Percentiles rank a stretch among this genome's conserved stretches.
Evolutionary conservation across 192 early-diverging fungal species (phyloP).

Genomic region (Coemansia reversa): DNA sequence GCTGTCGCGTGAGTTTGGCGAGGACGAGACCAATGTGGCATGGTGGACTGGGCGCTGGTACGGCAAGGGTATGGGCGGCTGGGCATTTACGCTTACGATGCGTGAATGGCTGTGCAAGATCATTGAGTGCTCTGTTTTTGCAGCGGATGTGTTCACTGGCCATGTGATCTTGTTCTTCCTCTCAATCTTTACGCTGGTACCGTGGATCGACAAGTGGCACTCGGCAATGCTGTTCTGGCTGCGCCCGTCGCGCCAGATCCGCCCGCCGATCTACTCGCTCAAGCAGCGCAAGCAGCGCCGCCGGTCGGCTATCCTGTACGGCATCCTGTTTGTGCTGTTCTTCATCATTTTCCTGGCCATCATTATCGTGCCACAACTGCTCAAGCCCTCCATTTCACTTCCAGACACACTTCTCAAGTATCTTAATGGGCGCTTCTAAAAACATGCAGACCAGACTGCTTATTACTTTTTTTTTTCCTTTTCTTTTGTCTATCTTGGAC

Average conservation of each 20-base stretch:
- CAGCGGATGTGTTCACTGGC: conserved; percentile 75
- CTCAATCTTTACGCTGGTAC: conserved; percentile 68
- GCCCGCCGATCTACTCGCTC: conserved; percentile 69
- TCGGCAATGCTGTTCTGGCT: conserved; percentile 83
- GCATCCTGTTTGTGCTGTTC: conserved; percentile 64
- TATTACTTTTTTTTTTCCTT: not conserved
- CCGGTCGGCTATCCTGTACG: conserved; percentile 65
- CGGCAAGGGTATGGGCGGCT: conserved; percentile 67
- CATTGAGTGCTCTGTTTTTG: conserved; percentile 79
- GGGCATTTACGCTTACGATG: conserved; percentile 68
- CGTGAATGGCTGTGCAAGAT: conserved; percentile 83
- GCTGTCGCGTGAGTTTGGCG: conserved; percentile 79
- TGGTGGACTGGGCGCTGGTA: conserved; percentile 90
- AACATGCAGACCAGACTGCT: not conserved
- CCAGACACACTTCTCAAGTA: conserved; percentile 41
- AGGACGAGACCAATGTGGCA: conserved; percentile 78
- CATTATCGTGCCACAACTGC: conserved; percentile 62
- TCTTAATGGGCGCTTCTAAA: conserved; percentile 51
- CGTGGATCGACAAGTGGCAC: conserved; percentile 71
- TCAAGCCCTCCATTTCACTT: conserved; percentile 40
- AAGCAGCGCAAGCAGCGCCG: conserved; percentile 63
- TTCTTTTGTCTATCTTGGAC: not conserved
- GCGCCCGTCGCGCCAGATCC: conserved; percentile 76
- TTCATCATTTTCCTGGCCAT: conserved; percentile 65
- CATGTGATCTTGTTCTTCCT: conserved; percentile 77